phyloP scores from a whole-genome alignment of 169 alveolate species.

The Plasmodium gonderi region DNA sequence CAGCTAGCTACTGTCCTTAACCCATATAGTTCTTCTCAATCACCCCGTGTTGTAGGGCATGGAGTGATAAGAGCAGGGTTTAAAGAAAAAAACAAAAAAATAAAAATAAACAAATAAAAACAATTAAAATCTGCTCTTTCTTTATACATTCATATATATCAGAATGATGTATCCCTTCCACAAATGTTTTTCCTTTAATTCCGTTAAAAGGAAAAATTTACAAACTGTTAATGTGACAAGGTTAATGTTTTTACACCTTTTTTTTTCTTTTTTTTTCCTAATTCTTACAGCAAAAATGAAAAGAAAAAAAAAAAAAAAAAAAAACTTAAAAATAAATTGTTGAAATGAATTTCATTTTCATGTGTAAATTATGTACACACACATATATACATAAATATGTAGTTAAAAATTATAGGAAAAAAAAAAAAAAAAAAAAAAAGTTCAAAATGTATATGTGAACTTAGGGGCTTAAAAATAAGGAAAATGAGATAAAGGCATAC shows the following conservation, averaged over 20 bases:
- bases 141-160: too few relatives aligned
- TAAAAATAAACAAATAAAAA: too few relatives aligned
- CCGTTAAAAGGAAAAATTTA: not conserved
- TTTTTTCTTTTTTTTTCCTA: not conserved
- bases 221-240: not conserved
- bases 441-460: not conserved
- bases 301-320: conserved; percentile 2
- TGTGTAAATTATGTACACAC: not conserved
- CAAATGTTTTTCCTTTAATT: not conserved
- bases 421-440: not conserved
- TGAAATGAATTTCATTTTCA: not conserved
- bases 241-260: not conserved
- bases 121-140: too few relatives aligned
- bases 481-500: not conserved
- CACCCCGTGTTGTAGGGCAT: too few relatives aligned
- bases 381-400: not conserved
- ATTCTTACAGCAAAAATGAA: not conserved
- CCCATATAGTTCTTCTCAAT: too few relatives aligned
- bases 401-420: too few relatives aligned
- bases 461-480: not conserved
- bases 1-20: too few relatives aligned
- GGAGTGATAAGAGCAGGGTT: too few relatives aligned
- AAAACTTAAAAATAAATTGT: not conserved
- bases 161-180: too few relatives aligned
- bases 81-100: too few relatives aligned